These are phyloP conservation scores for Pyrenophora seminiperda DNA, from an alignment of 2,329 filamentous ascomycete species.

Conservation along the genomic window DNA sequence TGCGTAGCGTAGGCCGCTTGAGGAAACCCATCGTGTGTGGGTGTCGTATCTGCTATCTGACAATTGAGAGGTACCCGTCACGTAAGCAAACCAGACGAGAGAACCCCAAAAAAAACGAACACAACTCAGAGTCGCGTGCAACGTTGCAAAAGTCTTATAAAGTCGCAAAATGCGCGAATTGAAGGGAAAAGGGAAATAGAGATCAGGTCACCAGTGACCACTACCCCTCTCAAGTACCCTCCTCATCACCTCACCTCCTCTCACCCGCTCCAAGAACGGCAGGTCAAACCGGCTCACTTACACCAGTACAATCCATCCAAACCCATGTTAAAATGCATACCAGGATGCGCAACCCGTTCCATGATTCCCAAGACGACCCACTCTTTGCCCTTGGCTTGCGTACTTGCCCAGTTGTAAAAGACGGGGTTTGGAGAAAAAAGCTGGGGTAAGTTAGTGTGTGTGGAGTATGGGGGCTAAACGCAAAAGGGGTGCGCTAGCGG, in stretches of 20 bases:
- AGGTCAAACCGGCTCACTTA: too few relatives aligned
- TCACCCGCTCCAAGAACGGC: too few relatives aligned
- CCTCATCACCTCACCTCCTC: too few relatives aligned
- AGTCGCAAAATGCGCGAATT: neutral
- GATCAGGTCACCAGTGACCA: neutral
- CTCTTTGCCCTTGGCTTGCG: too few relatives aligned
- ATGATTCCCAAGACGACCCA: too few relatives aligned
- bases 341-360: too few relatives aligned
- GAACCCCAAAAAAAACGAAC: too few relatives aligned
- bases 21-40: constrained; percentile 41
- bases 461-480: constrained; percentile 25
- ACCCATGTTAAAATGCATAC: too few relatives aligned
- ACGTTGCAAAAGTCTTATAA: too few relatives aligned
- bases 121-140: too few relatives aligned
- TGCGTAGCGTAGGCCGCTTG: constrained; percentile 36
- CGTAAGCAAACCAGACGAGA: neutral
- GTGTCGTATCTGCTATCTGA: too few relatives aligned
- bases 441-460: constrained; percentile 28
- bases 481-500: constrained; percentile 8
- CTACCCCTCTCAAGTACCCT: constrained; percentile 24
- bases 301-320: too few relatives aligned
- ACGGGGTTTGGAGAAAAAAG: constrained; percentile 21
- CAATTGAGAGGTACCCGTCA: neutral
- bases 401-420: constrained; percentile 19
- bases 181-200: neutral